Percentiles rank a stretch among this genome's conserved stretches.
Evolutionary conservation across 371 early-diverging fungal genomes (phyloP).

Genomic region (Mortierella sp.): DNA sequence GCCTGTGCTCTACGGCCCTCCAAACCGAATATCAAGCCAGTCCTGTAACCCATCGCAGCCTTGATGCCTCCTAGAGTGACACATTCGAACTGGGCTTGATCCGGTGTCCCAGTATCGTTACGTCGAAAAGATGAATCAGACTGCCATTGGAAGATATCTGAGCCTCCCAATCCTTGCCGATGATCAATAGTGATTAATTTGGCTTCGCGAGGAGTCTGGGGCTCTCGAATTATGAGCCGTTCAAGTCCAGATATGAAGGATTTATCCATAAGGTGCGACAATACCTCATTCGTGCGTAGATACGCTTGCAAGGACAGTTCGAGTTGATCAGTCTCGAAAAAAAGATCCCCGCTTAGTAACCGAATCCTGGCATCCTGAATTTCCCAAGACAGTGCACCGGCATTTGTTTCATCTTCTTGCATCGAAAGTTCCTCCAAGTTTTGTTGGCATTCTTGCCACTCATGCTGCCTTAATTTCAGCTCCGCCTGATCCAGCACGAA

Average conservation of each 20-base stretch:
- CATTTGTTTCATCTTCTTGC: constrained; percentile 11
- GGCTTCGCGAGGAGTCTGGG: constrained; percentile 60
- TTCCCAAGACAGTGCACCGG: constrained; percentile 29
- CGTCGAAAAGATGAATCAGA: constrained; percentile 4
- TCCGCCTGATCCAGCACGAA: constrained; percentile 69
- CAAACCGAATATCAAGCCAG: constrained; percentile 25
- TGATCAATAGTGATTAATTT: constrained; percentile 16
- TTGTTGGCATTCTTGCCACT: constrained; percentile 59
- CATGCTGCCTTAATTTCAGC: constrained; percentile 63
- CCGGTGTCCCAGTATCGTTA: constrained; percentile 11
- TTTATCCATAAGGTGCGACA: constrained; percentile 62
- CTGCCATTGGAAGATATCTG: neutral
- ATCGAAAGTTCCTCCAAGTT: constrained; percentile 42
- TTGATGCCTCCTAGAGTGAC: constrained; percentile 53
- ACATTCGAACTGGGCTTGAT: constrained; percentile 50
- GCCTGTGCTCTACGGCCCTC: constrained; percentile 29
- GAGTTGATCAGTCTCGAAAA: constrained; percentile 51
- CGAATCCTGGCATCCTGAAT: constrained; percentile 52
- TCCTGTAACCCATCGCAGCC: constrained; percentile 52
- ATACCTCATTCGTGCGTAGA: constrained; percentile 58
- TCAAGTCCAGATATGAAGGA: constrained; percentile 64
- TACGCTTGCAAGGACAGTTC: constrained; percentile 63
- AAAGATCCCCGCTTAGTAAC: constrained; percentile 62
- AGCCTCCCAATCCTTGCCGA: constrained; percentile 4
- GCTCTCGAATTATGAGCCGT: constrained; percentile 57